These are phyloP conservation scores for Tubosaeta brunneosetosa DNA, from an alignment of 768 basidiomycete genomes.

Conservation along the genomic window DNA sequence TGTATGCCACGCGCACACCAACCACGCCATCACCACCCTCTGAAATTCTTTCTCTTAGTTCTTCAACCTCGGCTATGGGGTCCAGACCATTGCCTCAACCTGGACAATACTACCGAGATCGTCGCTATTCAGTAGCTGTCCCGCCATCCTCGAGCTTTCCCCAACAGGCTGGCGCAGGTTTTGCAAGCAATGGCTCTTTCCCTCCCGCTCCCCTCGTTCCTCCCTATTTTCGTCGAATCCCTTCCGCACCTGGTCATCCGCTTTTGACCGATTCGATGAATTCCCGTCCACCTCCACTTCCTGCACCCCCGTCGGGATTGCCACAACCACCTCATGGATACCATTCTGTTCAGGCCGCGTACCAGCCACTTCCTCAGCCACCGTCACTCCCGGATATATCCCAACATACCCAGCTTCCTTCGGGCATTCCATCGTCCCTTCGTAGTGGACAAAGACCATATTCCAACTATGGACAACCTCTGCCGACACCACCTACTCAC, in stretches of 20 bases:
- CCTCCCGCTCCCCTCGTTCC: conserved; percentile 17
- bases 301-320: conserved; percentile 35
- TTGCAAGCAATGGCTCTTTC: conserved; percentile 16
- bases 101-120: conserved; percentile 28
- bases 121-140: conserved; percentile 26
- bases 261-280: conserved; percentile 21
- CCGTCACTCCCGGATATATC: conserved; percentile 31
- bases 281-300: conserved; percentile 20
- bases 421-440: conserved; percentile 20
- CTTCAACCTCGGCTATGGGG: conserved; percentile 10
- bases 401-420: conserved; percentile 25
- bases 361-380: conserved; percentile 32
- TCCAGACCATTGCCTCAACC: conserved; percentile 32
- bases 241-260: conserved; percentile 23
- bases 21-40: conserved; percentile 25
- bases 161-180: conserved; percentile 18
- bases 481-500: conserved; percentile 22
- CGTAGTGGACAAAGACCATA: conserved; percentile 37
- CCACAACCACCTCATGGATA: conserved; percentile 47
- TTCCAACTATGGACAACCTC: conserved; percentile 28
- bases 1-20: conserved; percentile 16
- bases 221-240: conserved; percentile 33
- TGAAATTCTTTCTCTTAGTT: conserved; percentile 11
- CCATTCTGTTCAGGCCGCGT: conserved; percentile 39
- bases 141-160: conserved; percentile 31